phyloP scores from a whole-genome alignment of 371 early-diverging fungal species.

The Mortierella sp. region DNA sequence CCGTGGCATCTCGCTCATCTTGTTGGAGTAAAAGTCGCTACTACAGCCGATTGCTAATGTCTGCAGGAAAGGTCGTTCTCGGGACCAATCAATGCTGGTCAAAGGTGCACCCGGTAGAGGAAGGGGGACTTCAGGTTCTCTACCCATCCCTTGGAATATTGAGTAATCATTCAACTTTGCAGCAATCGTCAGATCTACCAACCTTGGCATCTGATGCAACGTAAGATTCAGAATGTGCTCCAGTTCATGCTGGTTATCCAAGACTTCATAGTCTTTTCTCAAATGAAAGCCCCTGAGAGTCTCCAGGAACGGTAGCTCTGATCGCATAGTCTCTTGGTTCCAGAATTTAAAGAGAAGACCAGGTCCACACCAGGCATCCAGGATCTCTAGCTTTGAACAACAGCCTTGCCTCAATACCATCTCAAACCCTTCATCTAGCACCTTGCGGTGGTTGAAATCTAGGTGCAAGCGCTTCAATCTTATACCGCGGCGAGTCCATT shows the following conservation, averaged over 20 bases:
- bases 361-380: conserved; percentile 26
- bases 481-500: conserved; percentile 21
- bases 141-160: conserved; percentile 31
- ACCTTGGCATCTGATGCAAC: conserved; percentile 25
- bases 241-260: conserved; percentile 1
- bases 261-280: not conserved
- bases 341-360: conserved; percentile 25
- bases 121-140: conserved; percentile 17
- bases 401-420: conserved; percentile 16
- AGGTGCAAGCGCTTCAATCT: conserved; percentile 8
- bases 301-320: conserved; percentile 27
- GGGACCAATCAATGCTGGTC: conserved; percentile 10
- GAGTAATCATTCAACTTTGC: conserved; percentile 22
- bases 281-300: conserved; percentile 16
- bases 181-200: conserved; percentile 34
- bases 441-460: conserved; percentile 11
- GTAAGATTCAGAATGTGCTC: conserved; percentile 20
- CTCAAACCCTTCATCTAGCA: conserved; percentile 15
- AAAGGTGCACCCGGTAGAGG: not conserved
- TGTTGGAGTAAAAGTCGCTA: conserved; percentile 7
- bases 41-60: conserved; percentile 30
- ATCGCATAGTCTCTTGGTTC: conserved; percentile 11
- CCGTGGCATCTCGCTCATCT: conserved; percentile 16
- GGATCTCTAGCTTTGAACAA: conserved; percentile 9
- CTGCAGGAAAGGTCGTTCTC: conserved; percentile 37